These are phyloP conservation scores for Fusarium luffae DNA, from an alignment of 2,329 filamentous ascomycete genomes.

Conservation along the genomic window DNA sequence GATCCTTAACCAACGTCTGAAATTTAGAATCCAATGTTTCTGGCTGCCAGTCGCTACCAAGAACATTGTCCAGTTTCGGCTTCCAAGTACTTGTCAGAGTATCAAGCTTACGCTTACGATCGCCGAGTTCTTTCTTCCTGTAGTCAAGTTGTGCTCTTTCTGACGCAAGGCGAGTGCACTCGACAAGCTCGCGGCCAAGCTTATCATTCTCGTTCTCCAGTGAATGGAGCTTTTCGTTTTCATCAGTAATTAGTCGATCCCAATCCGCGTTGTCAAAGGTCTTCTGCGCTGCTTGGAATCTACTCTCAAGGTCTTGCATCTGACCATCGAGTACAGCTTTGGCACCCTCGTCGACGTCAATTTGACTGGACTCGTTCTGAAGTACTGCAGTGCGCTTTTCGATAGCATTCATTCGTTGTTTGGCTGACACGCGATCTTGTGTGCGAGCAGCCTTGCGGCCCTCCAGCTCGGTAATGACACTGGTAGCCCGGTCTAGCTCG, in stretches of 20 bases:
- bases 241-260: slow-evolving; percentile 75
- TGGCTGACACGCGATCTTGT: slow-evolving; percentile 79
- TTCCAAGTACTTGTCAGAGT: slow-evolving; percentile 82
- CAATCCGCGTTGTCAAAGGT: slow-evolving; percentile 72
- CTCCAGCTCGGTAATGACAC: slow-evolving; percentile 76
- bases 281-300: slow-evolving; percentile 70
- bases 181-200: slow-evolving; percentile 82
- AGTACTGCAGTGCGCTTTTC: slow-evolving; percentile 75
- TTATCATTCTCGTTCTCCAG: slow-evolving; percentile 78
- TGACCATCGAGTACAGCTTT: slow-evolving; percentile 81
- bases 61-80: slow-evolving; percentile 71
- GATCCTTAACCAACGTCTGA: slow-evolving; percentile 69
- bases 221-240: slow-evolving; percentile 72
- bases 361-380: slow-evolving; percentile 75
- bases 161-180: slow-evolving; percentile 82
- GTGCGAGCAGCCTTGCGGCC: slow-evolving; percentile 76
- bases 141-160: slow-evolving; percentile 87
- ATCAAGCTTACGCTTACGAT: slow-evolving; percentile 78
- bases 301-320: slow-evolving; percentile 73
- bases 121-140: slow-evolving; percentile 81
- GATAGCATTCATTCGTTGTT: slow-evolving; percentile 76
- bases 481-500: slow-evolving; percentile 80
- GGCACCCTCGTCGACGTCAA: slow-evolving; percentile 86
- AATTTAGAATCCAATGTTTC: slow-evolving; percentile 77
- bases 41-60: slow-evolving; percentile 75